Evolutionary conservation across 2,329 filamentous ascomycete genomes (phyloP).

Genomic region (Aspergillus neotritici): DNA sequence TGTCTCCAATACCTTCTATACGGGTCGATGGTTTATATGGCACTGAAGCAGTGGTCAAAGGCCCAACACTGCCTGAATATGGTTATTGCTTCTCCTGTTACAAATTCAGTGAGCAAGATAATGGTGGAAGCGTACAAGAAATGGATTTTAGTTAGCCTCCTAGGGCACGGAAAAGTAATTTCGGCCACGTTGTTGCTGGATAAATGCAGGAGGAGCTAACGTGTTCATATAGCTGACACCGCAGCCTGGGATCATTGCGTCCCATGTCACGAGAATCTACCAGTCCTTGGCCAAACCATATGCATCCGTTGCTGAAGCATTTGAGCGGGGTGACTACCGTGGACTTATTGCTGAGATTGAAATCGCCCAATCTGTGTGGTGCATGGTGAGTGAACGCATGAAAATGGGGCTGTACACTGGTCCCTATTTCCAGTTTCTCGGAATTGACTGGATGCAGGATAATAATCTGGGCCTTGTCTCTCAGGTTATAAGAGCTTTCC

Average conservation of each 20-base stretch:
- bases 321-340: slow-evolving; percentile 54
- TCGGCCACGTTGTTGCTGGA: neutral
- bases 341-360: slow-evolving; percentile 62
- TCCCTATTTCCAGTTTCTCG: neutral
- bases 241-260: slow-evolving; percentile 53
- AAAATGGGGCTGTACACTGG: neutral
- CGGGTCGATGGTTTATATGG: slow-evolving; percentile 60
- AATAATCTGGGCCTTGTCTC: slow-evolving; percentile 65
- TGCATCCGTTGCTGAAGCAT: slow-evolving; percentile 61
- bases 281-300: slow-evolving; percentile 63
- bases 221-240: slow-evolving; percentile 34
- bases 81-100: slow-evolving; percentile 61
- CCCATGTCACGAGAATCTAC: slow-evolving; percentile 52
- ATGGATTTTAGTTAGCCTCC: slow-evolving; percentile 71
- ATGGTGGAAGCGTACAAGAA: slow-evolving; percentile 91
- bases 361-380: slow-evolving; percentile 56
- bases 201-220: slow-evolving; percentile 2
- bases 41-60: slow-evolving; percentile 55
- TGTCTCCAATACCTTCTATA: slow-evolving; percentile 61
- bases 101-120: slow-evolving; percentile 62
- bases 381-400: slow-evolving; percentile 40
- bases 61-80: slow-evolving; percentile 59
- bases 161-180: slow-evolving; percentile 59
- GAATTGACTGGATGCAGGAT: slow-evolving; percentile 45
- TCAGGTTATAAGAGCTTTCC: slow-evolving; percentile 65